Percentiles rank a stretch among this genome's conserved stretches.
These are phyloP conservation scores for Paramecium primaurelia DNA, from an alignment of 73 alveolate genomes.

Conservation along the genomic window DNA sequence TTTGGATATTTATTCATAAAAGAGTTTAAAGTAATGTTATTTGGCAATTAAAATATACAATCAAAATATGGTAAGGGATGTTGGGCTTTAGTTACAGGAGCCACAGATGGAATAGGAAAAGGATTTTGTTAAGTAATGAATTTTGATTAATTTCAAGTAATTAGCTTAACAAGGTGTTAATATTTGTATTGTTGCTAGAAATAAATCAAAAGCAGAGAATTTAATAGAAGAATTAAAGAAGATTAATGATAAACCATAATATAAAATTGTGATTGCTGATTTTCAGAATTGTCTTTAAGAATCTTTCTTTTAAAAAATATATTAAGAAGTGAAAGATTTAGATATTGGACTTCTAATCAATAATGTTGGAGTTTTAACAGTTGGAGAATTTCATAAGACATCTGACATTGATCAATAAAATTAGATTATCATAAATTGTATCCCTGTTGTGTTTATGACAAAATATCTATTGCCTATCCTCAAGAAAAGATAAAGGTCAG, in stretches of 20 bases:
- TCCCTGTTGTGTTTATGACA: background rate
- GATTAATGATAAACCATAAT: background rate
- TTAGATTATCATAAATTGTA: background rate
- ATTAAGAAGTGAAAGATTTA: slow-evolving; percentile 12
- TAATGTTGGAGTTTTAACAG: slow-evolving; percentile 8
- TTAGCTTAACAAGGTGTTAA: slow-evolving; percentile 70
- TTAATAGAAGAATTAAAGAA: background rate
- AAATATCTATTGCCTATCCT: background rate
- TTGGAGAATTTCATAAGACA: background rate
- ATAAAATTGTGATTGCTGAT: slow-evolving; percentile 27
- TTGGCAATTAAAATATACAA: background rate
- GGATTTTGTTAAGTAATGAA: slow-evolving; percentile 56
- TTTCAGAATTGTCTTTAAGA: slow-evolving; percentile 16
- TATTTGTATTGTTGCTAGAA: slow-evolving; percentile 69
- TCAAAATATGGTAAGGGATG: background rate
- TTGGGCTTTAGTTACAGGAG: slow-evolving; percentile 77
- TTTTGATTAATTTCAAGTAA: background rate
- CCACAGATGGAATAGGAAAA: slow-evolving; percentile 76
- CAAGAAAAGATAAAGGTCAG: slow-evolving; percentile 35
- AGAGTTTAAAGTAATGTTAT: background rate
- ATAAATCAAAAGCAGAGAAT: slow-evolving; percentile 11
- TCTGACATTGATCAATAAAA: background rate
- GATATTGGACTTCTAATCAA: slow-evolving; percentile 20
- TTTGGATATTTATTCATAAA: background rate
- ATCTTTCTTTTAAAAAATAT: background rate